These are phyloP conservation scores for Xanthoparmelia taractica DNA, from an alignment of 495 filamentous ascomycete genomes.

Conservation along the genomic window DNA sequence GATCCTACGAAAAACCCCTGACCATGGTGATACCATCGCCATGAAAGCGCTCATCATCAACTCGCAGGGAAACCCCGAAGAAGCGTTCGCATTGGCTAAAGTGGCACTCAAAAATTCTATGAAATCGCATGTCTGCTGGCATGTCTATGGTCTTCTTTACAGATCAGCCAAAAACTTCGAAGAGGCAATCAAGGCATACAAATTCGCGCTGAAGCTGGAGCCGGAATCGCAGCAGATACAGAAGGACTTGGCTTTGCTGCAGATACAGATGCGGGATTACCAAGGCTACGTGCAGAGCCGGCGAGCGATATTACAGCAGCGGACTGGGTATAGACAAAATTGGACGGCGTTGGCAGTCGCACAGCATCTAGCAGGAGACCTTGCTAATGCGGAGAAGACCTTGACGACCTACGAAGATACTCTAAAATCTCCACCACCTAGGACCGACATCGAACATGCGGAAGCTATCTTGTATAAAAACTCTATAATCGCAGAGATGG, in stretches of 20 bases:
- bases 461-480: constrained; percentile 97
- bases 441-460: constrained; percentile 84
- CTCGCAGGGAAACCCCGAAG: constrained; percentile 76
- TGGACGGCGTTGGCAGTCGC: constrained; percentile 95
- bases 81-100: constrained; percentile 90
- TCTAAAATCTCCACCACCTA: constrained; percentile 63
- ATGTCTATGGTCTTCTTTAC: constrained; percentile 95
- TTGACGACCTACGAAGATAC: constrained; percentile 89
- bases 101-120: constrained; percentile 86
- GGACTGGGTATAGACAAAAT: constrained; percentile 73
- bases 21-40: constrained; percentile 95
- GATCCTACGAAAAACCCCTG: constrained; percentile 85
- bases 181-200: constrained; percentile 98
- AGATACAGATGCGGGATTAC: constrained; percentile 96
- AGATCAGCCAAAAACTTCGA: constrained; percentile 92
- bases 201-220: constrained; percentile 83
- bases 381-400: constrained; percentile 80
- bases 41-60: constrained; percentile 99
- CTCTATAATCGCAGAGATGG: constrained; percentile 79
- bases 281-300: constrained; percentile 86
- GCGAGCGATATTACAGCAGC: constrained; percentile 70
- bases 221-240: constrained; percentile 91
- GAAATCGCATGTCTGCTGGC: constrained; percentile 99
- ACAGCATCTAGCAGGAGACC: constrained; percentile 78
- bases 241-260: constrained; percentile 83